These are phyloP conservation scores for Populus davidiana DNA, from an alignment of 345 rosid genomes.

Conservation along the genomic window DNA sequence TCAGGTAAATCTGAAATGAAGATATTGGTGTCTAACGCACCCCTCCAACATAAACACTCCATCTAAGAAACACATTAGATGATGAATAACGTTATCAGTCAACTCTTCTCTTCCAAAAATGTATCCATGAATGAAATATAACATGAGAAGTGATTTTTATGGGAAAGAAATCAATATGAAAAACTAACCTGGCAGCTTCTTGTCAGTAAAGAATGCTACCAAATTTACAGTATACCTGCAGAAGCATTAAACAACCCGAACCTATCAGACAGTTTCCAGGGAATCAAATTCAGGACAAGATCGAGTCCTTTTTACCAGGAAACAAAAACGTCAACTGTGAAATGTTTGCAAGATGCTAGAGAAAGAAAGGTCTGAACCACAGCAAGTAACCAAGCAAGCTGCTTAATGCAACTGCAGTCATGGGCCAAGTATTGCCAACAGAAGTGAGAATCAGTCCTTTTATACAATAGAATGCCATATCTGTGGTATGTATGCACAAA, in stretches of 20 bases:
- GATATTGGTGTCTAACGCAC: neutral
- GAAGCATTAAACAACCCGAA: neutral
- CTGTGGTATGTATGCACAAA: slow-evolving; percentile 87
- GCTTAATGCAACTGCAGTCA: slow-evolving; percentile 71
- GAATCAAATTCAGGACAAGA: neutral
- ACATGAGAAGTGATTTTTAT: neutral
- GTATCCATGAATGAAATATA: neutral
- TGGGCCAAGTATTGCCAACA: neutral
- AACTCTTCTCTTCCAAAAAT: neutral
- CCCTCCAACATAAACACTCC: neutral
- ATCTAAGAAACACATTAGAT: neutral
- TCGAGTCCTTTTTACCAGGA: slow-evolving; percentile 56
- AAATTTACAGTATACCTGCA: slow-evolving; percentile 85
- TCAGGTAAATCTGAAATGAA: slow-evolving; percentile 68
- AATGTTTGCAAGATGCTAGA: slow-evolving; percentile 92
- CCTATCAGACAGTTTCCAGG: neutral
- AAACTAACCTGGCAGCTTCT: slow-evolving; percentile 77
- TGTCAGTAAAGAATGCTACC: slow-evolving; percentile 83
- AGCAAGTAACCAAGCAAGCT: slow-evolving; percentile 73
- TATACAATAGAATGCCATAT: slow-evolving; percentile 47
- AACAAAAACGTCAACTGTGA: slow-evolving; percentile 85
- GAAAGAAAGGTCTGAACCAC: slow-evolving; percentile 77
- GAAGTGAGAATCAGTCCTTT: neutral
- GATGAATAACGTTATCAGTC: neutral
- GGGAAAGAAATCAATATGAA: neutral